Base-by-base conservation (phyloP, 257 asterid genomes). In the Solanum chilense region DNA sequence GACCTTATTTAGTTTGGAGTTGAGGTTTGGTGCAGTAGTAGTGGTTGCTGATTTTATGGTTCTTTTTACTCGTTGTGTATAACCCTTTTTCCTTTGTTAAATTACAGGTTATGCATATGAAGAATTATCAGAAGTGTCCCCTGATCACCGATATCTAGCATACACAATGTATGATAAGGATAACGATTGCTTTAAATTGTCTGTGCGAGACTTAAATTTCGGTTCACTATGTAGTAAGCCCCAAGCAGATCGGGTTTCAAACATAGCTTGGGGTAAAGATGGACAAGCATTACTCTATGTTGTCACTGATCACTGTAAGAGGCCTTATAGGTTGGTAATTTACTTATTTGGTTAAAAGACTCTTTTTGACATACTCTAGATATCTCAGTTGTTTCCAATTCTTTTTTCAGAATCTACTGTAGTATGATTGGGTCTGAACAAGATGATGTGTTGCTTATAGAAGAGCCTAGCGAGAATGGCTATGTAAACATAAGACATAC, bases 101-200 rank as follows among this genome's bases (percentile, higher is more conserved):
- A 68, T 87, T 37, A 41, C 91, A 95, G 99, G 99, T 82, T 93
- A 95, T 91, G 97, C 99, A 6, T 95, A 90, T 73, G 99, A 95
- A 90, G 99, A 94, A 91, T 90, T 94, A 88, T 97, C 99, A 10
- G 99, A 96, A 88, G 90, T 97, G 71, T 97, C 99, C 82, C 99
- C 99, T 49, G 98, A 97, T 91, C 99, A 97, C 82, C 93, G 95
- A 18, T 94, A 93, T 93, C 94, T 96, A 90, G 99, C 99, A 58
- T 96, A 97, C 91, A 95, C 98, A 66, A 95, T 97, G 99, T 97
- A 91, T 85, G 99, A 95, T 90, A 96, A 97, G 93, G 99, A 95
- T 83, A 94, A 91, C 41, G 96, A 94, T 87, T 92, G 25, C 93
- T 96, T 94, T 88, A 94, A 90, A 83, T 89, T 97, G 87, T 96